A percentile compares a stretch with the other conserved stretches of the same genome.
Evolutionary conservation across 371 early-diverging fungal species (phyloP).

Genomic region (Chytridium lagenaria): DNA sequence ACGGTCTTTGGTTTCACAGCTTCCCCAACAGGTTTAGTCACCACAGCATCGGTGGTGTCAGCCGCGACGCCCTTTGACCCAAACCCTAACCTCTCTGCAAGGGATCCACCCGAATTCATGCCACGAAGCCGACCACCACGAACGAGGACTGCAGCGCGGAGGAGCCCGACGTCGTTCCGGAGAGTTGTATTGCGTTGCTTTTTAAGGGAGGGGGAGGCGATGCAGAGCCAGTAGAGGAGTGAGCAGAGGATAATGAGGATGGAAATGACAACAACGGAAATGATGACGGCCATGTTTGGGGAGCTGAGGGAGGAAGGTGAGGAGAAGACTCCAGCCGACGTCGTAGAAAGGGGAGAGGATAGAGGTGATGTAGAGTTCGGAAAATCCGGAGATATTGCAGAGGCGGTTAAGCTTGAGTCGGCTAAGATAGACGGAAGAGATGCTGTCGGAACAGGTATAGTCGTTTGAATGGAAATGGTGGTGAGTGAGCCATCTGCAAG

Average conservation of each 20-base stretch:
- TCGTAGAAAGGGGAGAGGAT: not conserved
- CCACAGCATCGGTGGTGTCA: too few relatives aligned
- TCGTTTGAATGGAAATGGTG: too few relatives aligned
- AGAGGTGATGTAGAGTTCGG: not conserved
- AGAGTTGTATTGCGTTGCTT: not conserved
- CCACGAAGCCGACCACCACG: not conserved
- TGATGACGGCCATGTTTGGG: not conserved
- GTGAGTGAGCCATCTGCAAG: too few relatives aligned
- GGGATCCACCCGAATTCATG: too few relatives aligned
- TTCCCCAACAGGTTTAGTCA: too few relatives aligned
- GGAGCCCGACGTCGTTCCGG: not conserved
- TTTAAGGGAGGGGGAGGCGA: not conserved
- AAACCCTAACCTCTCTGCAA: too few relatives aligned
- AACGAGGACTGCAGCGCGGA: not conserved
- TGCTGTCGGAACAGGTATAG: too few relatives aligned
- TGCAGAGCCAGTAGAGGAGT: not conserved
- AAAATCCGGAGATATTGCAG: too few relatives aligned
- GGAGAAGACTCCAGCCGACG: not conserved
- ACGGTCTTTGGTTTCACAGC: too few relatives aligned
- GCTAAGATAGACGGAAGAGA: too few relatives aligned
- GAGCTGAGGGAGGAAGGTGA: not conserved
- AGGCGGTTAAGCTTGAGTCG: too few relatives aligned
- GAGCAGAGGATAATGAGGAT: not conserved
- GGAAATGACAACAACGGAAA: not conserved
- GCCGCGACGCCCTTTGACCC: too few relatives aligned